Percentiles rank a stretch among this genome's conserved stretches.
These are phyloP conservation scores for Crucibulum laeve DNA, from an alignment of 768 basidiomycete genomes.

Conservation along the genomic window DNA sequence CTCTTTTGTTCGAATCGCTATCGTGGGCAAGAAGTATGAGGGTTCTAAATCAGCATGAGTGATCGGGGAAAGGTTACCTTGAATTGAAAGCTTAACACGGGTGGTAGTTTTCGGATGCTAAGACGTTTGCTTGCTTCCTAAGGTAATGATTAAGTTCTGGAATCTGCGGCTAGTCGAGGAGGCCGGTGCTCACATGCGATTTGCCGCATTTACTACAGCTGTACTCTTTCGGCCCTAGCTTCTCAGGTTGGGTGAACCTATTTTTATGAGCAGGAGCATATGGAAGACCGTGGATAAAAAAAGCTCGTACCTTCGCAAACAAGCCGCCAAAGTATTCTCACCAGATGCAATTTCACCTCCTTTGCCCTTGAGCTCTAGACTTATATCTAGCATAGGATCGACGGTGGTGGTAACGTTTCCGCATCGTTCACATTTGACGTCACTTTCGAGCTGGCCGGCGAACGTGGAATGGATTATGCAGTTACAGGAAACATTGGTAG, in stretches of 20 bases:
- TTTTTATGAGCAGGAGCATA: constrained; percentile 5
- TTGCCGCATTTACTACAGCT: constrained; percentile 80
- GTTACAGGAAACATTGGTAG: constrained; percentile 75
- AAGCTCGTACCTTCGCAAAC: constrained; percentile 60
- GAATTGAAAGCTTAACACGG: constrained; percentile 91
- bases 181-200: constrained; percentile 58
- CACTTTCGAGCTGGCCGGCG: constrained; percentile 80
- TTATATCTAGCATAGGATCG: constrained; percentile 90
- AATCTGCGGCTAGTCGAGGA: neutral
- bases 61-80: constrained; percentile 49
- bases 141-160: constrained; percentile 3
- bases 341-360: constrained; percentile 34
- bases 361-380: constrained; percentile 69
- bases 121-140: constrained; percentile 83
- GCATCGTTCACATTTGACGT: constrained; percentile 86
- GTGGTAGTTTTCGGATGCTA: constrained; percentile 80
- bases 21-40: neutral
- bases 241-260: constrained; percentile 86
- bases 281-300: constrained; percentile 9
- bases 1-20: constrained; percentile 93
- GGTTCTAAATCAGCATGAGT: neutral
- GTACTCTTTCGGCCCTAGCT: constrained; percentile 78
- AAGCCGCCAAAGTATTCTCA: constrained; percentile 70
- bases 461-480: constrained; percentile 93
- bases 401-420: constrained; percentile 71